Evolutionary conservation across 169 alveolate species (phyloP), one percentile per base, ranked within the genome.

Genomic region (Cryptosporidium ubiquitum): DNA sequence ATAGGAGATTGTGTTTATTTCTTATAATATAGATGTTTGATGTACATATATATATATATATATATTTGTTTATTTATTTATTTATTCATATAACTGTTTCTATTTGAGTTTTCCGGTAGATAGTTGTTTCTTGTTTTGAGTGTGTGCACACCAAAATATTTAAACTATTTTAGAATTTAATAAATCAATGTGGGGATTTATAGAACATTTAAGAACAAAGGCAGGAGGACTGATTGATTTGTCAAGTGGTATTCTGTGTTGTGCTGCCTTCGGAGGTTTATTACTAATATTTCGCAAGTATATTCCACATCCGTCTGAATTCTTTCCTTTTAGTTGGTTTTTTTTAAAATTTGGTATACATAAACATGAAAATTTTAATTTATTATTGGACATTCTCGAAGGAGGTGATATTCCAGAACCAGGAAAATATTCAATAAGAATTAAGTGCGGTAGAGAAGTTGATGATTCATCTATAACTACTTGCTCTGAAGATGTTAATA

Each of bases 221-320:
- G 55, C 89, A 64, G 75, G 66, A 33, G 64, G 66, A 44, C 61
- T 79, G 60, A 29, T 35, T n/a, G 89, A 57, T 26, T 29, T 52
- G 61, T 29, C 79, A 2, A 35, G 23, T 26, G 89, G 89, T 61
- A 40, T 79, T 26, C 14, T 79, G 4, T 79, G 89, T 61, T 79
- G 89, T 79, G 89, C 89, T 7, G 74, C 74, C 5, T 79, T 79
- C 40, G 89, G 89, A 29, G 40, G 89, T 18, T 44, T 64, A 31
- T 64, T 79, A 26, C 58, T 61, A 1, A 26, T 79, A 44, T 66
- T 79, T 66, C 40, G 89, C 10, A 79, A 79, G 40, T 49, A 61
- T 35, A 35, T 79, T 23, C 89, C 89, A 1, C 89, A 79, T 64
- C 89, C 89, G 9, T 61, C 89, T 26, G 89, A 79, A 33, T 79